Conservation (phyloP, 2,329 filamentous ascomycete species). For the Penicillium digitatum region DNA sequence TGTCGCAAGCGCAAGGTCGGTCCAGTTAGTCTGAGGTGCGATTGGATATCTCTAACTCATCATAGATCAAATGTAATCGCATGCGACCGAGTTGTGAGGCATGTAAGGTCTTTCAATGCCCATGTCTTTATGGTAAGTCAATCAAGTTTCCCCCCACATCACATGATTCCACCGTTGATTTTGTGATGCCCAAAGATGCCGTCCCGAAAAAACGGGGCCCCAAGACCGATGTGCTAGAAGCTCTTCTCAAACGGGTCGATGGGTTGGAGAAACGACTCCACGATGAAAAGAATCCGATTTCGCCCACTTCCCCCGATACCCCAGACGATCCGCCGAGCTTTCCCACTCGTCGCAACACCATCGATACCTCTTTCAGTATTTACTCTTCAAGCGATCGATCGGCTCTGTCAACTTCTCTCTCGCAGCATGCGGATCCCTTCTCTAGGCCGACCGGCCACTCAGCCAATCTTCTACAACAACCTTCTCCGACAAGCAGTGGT, state of each 20-base stretch:
- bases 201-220: slow-evolving; percentile 85
- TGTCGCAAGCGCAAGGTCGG: slow-evolving; percentile 83
- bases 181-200: slow-evolving; percentile 56
- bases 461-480: slow-evolving; percentile 12
- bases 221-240: slow-evolving; percentile 84
- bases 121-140: slow-evolving; percentile 76
- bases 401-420: slow-evolving; percentile 10
- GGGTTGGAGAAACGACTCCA: slow-evolving; percentile 77
- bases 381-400: slow-evolving; percentile 15
- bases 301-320: slow-evolving; percentile 41
- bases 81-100: slow-evolving; percentile 80
- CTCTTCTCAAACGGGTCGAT: slow-evolving; percentile 77
- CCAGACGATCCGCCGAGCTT: slow-evolving; percentile 16
- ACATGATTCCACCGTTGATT: slow-evolving; percentile 33
- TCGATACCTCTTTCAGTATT: slow-evolving; percentile 18
- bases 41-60: neutral
- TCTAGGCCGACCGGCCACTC: slow-evolving; percentile 13
- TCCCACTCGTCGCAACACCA: slow-evolving; percentile 19
- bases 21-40: slow-evolving; percentile 19
- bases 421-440: slow-evolving; percentile 18
- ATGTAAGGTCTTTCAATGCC: slow-evolving; percentile 82
- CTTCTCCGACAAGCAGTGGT: slow-evolving; percentile 20
- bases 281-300: slow-evolving; percentile 54
- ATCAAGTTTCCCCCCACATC: slow-evolving; percentile 6
- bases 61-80: slow-evolving; percentile 86